Percentiles rank a stretch among this genome's conserved stretches.
These are phyloP conservation scores for Lunasporangiospora selenospora DNA, from an alignment of 192 early-diverging fungal genomes.

Conservation along the genomic window DNA sequence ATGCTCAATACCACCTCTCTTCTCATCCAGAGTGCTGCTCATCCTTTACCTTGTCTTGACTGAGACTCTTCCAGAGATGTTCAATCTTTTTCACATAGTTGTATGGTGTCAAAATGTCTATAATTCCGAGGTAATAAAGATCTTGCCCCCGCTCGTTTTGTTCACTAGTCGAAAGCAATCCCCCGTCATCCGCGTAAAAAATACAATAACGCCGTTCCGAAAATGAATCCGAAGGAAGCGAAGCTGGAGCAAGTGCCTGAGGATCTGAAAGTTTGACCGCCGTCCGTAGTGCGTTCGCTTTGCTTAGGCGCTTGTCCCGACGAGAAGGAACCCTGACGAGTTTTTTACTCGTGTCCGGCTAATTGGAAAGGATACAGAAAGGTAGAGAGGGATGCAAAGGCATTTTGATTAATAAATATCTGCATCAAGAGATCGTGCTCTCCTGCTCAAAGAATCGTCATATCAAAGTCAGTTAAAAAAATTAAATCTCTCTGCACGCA, in stretches of 20 bases:
- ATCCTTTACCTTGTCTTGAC: constrained; percentile 77
- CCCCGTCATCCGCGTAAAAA: constrained; percentile 93
- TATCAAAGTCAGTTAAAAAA: background rate
- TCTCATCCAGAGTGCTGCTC: no score
- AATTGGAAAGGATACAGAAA: background rate
- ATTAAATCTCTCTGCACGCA: constrained; percentile 15
- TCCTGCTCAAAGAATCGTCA: background rate
- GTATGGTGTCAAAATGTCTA: constrained; percentile 98
- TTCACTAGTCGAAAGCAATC: constrained; percentile 80
- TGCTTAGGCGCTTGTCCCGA: constrained; percentile 59
- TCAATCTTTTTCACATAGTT: constrained; percentile 88
- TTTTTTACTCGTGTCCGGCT: constrained; percentile 56
- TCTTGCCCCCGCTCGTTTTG: constrained; percentile 69
- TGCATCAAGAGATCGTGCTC: background rate
- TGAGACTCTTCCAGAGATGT: constrained; percentile 86
- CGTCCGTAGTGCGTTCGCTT: constrained; percentile 59
- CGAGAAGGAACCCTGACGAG: constrained; percentile 51
- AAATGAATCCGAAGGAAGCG: constrained; percentile 61
- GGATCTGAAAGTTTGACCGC: constrained; percentile 66
- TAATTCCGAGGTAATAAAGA: constrained; percentile 96
- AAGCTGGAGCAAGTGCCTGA: constrained; percentile 60
- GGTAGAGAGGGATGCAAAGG: background rate
- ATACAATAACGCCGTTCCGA: constrained; percentile 74
- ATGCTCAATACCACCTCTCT: background rate
- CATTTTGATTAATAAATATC: background rate